Evolutionary conservation across 2,329 filamentous ascomycete genomes (phyloP).

Genomic region (Penicillium expansum): DNA sequence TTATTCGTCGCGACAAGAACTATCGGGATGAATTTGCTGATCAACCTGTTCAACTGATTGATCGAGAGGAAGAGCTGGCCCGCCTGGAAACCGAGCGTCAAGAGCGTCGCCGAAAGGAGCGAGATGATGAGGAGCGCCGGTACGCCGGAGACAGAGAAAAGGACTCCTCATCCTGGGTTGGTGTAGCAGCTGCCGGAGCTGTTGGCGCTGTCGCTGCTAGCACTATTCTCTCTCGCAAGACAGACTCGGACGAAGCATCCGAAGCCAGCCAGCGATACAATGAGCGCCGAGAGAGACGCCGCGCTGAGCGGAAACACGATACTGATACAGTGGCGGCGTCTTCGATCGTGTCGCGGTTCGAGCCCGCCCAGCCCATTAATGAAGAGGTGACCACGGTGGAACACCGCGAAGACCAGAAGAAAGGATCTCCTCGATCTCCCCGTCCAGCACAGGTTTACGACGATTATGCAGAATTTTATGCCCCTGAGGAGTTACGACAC

Average conservation of each 20-base stretch:
- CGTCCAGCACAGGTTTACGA: constrained; percentile 40
- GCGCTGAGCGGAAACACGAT: constrained; percentile 39
- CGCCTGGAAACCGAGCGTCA: constrained; percentile 19
- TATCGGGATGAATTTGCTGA: constrained; percentile 23
- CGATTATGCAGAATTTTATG: constrained; percentile 44
- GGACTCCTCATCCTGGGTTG: constrained; percentile 32
- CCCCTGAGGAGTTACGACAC: constrained; percentile 40
- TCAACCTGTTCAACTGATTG: constrained; percentile 27
- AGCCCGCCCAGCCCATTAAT: constrained; percentile 18
- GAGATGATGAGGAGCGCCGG: constrained; percentile 20
- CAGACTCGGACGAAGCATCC: constrained; percentile 28
- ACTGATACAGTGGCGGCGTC: constrained; percentile 23
- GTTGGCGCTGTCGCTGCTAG: constrained; percentile 50
- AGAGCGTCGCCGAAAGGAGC: constrained; percentile 20
- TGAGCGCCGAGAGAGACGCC: constrained; percentile 39
- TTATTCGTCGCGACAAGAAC: constrained; percentile 25
- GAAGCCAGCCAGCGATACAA: constrained; percentile 35
- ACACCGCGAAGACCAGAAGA: constrained; percentile 21
- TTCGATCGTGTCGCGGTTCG: constrained; percentile 26
- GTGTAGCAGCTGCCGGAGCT: constrained; percentile 49
- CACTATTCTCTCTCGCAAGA: constrained; percentile 38
- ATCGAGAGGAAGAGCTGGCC: constrained; percentile 27
- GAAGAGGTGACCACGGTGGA: constrained; percentile 16
- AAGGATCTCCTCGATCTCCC: constrained; percentile 28
- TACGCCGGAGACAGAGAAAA: constrained; percentile 27